Evolutionary conservation across 345 rosid genomes (phyloP).

Genomic region (Odontarrhena argentea): DNA sequence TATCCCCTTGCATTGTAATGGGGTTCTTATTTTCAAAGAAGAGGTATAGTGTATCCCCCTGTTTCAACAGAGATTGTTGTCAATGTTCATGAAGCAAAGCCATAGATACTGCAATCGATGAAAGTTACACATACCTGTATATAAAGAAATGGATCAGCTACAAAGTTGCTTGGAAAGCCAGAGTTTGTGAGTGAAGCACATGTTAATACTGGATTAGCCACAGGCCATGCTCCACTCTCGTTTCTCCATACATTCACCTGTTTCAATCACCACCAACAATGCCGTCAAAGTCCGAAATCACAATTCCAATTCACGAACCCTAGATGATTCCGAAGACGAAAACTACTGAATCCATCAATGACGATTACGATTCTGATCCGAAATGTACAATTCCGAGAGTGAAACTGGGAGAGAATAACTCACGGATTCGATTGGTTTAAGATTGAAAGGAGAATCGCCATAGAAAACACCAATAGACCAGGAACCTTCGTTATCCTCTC

Average conservation of each 20-base stretch:
- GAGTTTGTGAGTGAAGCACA: slow-evolving; percentile 80
- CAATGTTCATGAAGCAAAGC: not conserved
- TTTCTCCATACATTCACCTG: slow-evolving; percentile 78
- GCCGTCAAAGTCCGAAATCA: not conserved
- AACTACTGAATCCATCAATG: not conserved
- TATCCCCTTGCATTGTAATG: slow-evolving; percentile 88
- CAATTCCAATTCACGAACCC: not conserved
- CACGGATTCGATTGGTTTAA: slow-evolving; percentile 86
- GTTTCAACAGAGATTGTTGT: slow-evolving; percentile 6
- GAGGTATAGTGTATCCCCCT: slow-evolving; percentile 74
- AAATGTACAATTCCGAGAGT: not conserved
- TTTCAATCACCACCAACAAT: not conserved
- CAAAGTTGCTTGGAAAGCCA: slow-evolving; percentile 85
- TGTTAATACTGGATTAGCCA: slow-evolving; percentile 90
- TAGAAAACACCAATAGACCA: slow-evolving; percentile 92
- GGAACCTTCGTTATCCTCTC: slow-evolving; percentile 84
- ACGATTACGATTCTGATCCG: not conserved
- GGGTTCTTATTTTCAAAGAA: slow-evolving; percentile 87
- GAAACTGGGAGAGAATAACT: slow-evolving; percentile 24
- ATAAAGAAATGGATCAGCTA: slow-evolving; percentile 94
- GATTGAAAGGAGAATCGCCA: slow-evolving; percentile 87
- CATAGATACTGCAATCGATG: not conserved
- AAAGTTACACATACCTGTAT: slow-evolving; percentile 54
- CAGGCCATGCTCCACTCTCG: slow-evolving; percentile 86
- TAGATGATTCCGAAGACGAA: not conserved